Base-by-base conservation (phyloP, 306 rosid species). In the Inga leiocalycina region DNA sequence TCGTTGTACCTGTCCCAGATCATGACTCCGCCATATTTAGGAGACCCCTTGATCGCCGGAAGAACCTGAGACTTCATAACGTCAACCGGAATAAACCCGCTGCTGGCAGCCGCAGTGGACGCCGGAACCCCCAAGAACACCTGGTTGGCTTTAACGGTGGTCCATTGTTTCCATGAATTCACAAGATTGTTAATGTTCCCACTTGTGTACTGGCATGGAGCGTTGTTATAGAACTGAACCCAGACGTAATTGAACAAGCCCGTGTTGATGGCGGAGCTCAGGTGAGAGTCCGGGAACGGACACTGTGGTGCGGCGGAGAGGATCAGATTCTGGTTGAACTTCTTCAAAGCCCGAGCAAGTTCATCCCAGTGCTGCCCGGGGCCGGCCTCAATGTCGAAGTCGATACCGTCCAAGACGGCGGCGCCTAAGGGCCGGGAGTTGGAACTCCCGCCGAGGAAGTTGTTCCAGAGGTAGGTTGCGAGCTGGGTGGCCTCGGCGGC, bases 201-300 rank as follows among this genome's bases (percentile, higher is more conserved):
- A 41, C 57, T 68, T n/a, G 78, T 24, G 5, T 83, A 94, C 3
- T 85, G 89, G 69, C 98, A 92, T 0, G 32, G 71, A 57, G 86
- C 80, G 74, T 93, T 93, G 87, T 93, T 93, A 78, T 88, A 93
- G 85, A 93, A 93, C 76, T 93, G 97, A 49, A 93, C 94, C 93
- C 94, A 92, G 6, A 92, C 93, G 19, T 70, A 83, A 70, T 92
- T 92, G 74, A 92, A 90, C 13, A 90, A 13, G 0, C 94, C 93
- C 0, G 97, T 89, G 48, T 77, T 56, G 10, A 92, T 83, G 0
- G 97, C 93, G 0, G 67, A 0, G 13, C 81, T 86, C 16, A 90
- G 72, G 71, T 85, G 84, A 0, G 81, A 81, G 8, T 39, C 43
- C 43, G 43, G 43, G 43, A 39, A 39, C 1, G 43, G 43, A 39